These are phyloP conservation scores for Neocucurbitaria cava DNA, from an alignment of 2,329 filamentous ascomycete genomes.

Conservation along the genomic window DNA sequence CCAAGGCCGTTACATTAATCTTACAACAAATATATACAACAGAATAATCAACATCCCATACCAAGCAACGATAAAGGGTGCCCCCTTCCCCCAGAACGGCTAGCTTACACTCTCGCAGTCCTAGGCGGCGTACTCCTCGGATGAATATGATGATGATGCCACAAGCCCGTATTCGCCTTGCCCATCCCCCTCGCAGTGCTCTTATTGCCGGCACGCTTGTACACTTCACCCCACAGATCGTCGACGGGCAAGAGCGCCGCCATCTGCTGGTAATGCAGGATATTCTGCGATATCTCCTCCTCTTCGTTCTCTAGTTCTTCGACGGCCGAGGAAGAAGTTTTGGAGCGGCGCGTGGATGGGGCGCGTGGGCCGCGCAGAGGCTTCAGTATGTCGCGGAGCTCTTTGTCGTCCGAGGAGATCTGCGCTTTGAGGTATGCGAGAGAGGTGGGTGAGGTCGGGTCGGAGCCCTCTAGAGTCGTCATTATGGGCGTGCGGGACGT, in stretches of 20 bases:
- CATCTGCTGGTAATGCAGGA: slow-evolving; percentile 38
- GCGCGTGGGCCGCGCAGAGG: slow-evolving; percentile 31
- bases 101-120: background rate
- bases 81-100: background rate
- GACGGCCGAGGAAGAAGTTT: background rate
- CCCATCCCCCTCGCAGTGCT: slow-evolving; percentile 2
- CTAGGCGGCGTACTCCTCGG: slow-evolving; percentile 16
- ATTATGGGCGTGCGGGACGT: slow-evolving; percentile 78
- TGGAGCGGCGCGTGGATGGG: slow-evolving; percentile 2
- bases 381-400: slow-evolving; percentile 75
- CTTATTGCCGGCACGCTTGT: slow-evolving; percentile 7
- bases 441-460: slow-evolving; percentile 47
- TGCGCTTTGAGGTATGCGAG: slow-evolving; percentile 81
- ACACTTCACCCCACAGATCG: slow-evolving; percentile 27
- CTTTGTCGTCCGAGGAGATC: slow-evolving; percentile 75
- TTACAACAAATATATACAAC: background rate
- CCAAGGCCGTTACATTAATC: too few relatives aligned
- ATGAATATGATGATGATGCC: slow-evolving; percentile 15
- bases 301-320: slow-evolving; percentile 16
- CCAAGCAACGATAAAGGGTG: background rate
- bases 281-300: slow-evolving; percentile 13
- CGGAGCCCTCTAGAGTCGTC: slow-evolving; percentile 64
- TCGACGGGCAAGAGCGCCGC: slow-evolving; percentile 34
- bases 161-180: slow-evolving; percentile 2
- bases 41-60: slow-evolving; percentile 1